Percentiles rank a stretch among this genome's conserved stretches.
phyloP scores from a whole-genome alignment of 108 stramenopile genomes.

The Cyclotella choctawhatcheeana region DNA sequence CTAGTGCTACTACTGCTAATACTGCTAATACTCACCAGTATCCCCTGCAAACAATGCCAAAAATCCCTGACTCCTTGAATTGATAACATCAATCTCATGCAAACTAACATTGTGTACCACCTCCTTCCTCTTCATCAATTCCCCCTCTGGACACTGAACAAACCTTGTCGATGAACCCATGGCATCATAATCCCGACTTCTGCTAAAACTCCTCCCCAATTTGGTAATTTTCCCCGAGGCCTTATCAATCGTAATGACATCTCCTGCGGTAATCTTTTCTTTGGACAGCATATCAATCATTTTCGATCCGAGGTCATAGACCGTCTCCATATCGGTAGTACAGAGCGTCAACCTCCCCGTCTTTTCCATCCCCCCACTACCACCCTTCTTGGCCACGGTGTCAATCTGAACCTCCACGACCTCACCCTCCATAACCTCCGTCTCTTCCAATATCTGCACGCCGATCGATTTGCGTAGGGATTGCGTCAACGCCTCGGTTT shows the following conservation, averaged over 20 bases:
- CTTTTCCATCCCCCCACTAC: conserved; percentile 86
- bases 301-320: conserved; percentile 99
- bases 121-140: conserved; percentile 97
- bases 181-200: conserved; percentile 97
- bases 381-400: conserved; percentile 61
- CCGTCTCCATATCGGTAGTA: conserved; percentile 99
- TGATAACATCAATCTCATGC: conserved; percentile 99
- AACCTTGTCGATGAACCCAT: conserved; percentile 98
- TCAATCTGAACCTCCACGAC: conserved; percentile 99
- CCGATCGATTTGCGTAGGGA: conserved; percentile 95
- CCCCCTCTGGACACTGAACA: conserved; percentile 98
- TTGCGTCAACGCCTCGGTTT: conserved; percentile 99
- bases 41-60: conserved; percentile 98
- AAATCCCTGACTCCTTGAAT: conserved; percentile 98
- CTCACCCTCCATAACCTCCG: conserved; percentile 99
- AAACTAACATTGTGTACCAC: conserved; percentile 95
- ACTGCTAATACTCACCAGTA: conserved; percentile 79
- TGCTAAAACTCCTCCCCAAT: conserved; percentile 94
- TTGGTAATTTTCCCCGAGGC: conserved; percentile 96
- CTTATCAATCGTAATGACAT: conserved; percentile 99
- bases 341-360: conserved; percentile 96
- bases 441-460: conserved; percentile 97
- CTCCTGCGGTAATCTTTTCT: conserved; percentile 97
- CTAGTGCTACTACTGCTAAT: neutral
- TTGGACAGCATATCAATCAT: conserved; percentile 98